A percentile compares a stretch with the other conserved stretches of the same genome.
These are phyloP conservation scores for Rhizopogon rudus DNA, from an alignment of 768 basidiomycete genomes.

Conservation along the genomic window DNA sequence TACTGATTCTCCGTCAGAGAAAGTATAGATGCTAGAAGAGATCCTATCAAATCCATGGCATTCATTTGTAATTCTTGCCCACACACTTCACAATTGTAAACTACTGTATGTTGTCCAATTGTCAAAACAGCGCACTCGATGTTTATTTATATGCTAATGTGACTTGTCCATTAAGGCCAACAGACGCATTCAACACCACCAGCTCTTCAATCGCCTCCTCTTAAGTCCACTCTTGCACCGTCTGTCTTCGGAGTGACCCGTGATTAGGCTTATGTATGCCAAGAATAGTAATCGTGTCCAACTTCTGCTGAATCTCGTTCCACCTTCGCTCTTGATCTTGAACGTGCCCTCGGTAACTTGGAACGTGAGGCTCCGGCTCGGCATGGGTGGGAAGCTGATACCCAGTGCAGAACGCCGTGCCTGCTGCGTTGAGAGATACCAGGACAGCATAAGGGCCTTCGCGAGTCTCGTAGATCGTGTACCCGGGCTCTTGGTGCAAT, in stretches of 20 bases:
- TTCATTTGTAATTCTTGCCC: no score
- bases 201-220: conserved; percentile 34
- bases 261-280: conserved; percentile 42
- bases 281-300: conserved; percentile 53
- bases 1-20: no score
- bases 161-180: conserved; percentile 38
- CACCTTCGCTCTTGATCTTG: conserved; percentile 31
- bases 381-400: conserved; percentile 52
- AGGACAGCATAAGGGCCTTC: conserved; percentile 59
- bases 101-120: no score
- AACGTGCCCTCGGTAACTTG: conserved; percentile 30
- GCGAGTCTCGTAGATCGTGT: conserved; percentile 65
- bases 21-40: no score
- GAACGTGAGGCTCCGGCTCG: conserved; percentile 44
- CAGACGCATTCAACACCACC: conserved; percentile 30
- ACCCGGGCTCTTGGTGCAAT: conserved; percentile 55
- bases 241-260: conserved; percentile 31
- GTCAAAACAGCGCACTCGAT: no score
- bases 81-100: no score
- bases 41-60: no score
- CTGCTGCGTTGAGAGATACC: conserved; percentile 44
- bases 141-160: conserved; percentile 31
- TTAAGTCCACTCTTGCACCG: conserved; percentile 36
- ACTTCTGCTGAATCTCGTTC: conserved; percentile 32
- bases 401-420: conserved; percentile 58